These are phyloP conservation scores for Mortierella polycephala DNA, from an alignment of 371 early-diverging fungal species.

Conservation along the genomic window DNA sequence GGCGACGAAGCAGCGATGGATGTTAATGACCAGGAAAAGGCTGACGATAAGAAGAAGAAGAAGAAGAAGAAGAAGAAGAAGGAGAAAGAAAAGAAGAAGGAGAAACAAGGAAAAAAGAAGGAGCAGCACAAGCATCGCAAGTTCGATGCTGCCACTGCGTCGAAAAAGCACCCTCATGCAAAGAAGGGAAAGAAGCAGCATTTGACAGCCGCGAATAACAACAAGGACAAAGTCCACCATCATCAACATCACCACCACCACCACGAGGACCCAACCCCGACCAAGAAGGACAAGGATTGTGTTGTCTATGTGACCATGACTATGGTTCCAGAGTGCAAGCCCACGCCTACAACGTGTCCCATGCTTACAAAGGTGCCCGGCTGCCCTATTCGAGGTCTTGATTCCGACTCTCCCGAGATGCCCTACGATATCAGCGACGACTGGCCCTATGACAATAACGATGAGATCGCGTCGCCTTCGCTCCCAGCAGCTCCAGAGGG, in stretches of 20 bases:
- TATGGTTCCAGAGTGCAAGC: constrained; percentile 9
- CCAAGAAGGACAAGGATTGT: constrained; percentile 8
- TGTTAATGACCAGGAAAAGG: neutral
- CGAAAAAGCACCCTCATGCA: constrained; percentile 8
- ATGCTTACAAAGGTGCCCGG: neutral
- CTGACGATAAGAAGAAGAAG: neutral
- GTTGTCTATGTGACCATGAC: constrained; percentile 16
- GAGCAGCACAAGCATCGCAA: neutral
- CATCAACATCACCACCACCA: neutral
- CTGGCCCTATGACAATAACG: constrained; percentile 1
- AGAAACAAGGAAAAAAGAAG: neutral
- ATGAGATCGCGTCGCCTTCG: neutral
- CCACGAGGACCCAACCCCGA: no score
- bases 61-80: neutral
- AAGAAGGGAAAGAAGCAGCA: constrained; percentile 7
- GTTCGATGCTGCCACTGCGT: neutral
- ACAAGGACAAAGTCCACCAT: constrained; percentile 6
- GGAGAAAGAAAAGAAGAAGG: neutral
- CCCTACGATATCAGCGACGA: neutral
- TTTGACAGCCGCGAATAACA: neutral
- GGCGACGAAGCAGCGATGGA: constrained; percentile 1
- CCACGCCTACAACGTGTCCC: constrained; percentile 2
- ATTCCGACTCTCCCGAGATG: neutral
- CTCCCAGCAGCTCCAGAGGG: neutral
- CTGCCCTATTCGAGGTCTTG: neutral